phyloP scores from a whole-genome alignment of 331 rosid genomes.

The Arachis monticola region DNA sequence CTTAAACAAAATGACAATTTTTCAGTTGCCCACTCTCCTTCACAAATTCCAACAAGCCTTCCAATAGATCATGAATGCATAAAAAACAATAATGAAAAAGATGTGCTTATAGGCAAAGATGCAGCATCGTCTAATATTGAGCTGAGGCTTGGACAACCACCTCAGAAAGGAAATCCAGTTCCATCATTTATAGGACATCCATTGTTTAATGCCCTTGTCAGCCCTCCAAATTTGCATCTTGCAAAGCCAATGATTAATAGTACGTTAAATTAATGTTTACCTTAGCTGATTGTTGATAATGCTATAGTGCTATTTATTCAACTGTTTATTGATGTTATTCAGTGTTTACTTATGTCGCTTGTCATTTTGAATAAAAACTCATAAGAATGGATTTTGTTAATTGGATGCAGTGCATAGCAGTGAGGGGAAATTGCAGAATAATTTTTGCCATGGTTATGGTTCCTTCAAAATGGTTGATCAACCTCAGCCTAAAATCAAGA shows the following conservation, averaged over 20 bases:
- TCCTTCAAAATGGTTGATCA: slow-evolving; percentile 35
- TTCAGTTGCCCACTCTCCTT: slow-evolving; percentile 41
- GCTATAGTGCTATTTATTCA: slow-evolving; percentile 1
- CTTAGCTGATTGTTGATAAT: slow-evolving; percentile 35
- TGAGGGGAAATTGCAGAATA: slow-evolving; percentile 44
- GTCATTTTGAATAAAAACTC: slow-evolving; percentile 33
- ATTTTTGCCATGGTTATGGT: slow-evolving; percentile 36
- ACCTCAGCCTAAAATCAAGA: slow-evolving; percentile 44
- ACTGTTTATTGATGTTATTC: slow-evolving; percentile 8
- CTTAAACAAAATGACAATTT: slow-evolving; percentile 44
- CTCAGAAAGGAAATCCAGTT: slow-evolving; percentile 51
- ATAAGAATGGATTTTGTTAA: slow-evolving; percentile 31
- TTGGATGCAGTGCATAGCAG: slow-evolving; percentile 45
- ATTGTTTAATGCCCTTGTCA: slow-evolving; percentile 41
- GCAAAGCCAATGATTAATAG: slow-evolving; percentile 52
- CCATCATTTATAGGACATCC: slow-evolving; percentile 49
- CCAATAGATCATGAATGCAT: slow-evolving; percentile 48
- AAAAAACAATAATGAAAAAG: slow-evolving; percentile 37
- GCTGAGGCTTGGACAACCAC: slow-evolving; percentile 70
- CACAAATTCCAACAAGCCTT: slow-evolving; percentile 47
- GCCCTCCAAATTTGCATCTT: slow-evolving; percentile 50
- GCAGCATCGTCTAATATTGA: slow-evolving; percentile 61
- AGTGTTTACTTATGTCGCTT: slow-evolving; percentile 12
- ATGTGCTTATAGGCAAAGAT: slow-evolving; percentile 47
- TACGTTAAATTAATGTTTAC: slow-evolving; percentile 47